phyloP scores from a whole-genome alignment of 1,139 yeast species.

The Dujonia santamariae region DNA sequence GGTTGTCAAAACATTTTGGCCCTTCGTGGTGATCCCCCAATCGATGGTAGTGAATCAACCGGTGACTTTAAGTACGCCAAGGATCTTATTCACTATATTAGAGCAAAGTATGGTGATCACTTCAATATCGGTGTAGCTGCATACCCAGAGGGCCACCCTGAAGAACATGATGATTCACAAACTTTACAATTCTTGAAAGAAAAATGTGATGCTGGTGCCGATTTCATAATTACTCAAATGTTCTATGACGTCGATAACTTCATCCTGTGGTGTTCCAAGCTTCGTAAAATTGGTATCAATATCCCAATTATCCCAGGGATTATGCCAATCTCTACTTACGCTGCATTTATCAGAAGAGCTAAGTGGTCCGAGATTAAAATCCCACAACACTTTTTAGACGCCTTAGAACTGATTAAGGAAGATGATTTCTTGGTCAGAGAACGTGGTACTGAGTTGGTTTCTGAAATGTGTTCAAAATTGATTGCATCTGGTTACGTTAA shows the following conservation, averaged over 20 bases:
- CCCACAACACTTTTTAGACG: constrained; percentile 70
- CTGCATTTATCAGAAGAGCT: constrained; percentile 89
- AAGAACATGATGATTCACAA: constrained; percentile 59
- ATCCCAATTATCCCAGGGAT: constrained; percentile 96
- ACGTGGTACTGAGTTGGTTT: constrained; percentile 77
- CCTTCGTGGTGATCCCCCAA: constrained; percentile 81
- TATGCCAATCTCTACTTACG: constrained; percentile 96
- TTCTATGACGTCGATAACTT: constrained; percentile 85
- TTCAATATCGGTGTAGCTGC: constrained; percentile 76
- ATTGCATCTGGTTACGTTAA: constrained; percentile 70
- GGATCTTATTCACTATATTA: constrained; percentile 56
- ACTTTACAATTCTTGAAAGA: constrained; percentile 71
- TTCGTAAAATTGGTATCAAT: constrained; percentile 72
- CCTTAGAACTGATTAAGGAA: constrained; percentile 79
- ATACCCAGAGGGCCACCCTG: constrained; percentile 80
- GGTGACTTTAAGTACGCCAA: constrained; percentile 77
- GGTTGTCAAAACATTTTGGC: constrained; percentile 95
- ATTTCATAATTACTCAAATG: constrained; percentile 91
- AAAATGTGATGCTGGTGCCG: constrained; percentile 91
- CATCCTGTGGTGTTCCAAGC: constrained; percentile 71
- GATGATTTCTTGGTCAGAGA: constrained; percentile 89
- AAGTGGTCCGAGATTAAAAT: constrained; percentile 86
- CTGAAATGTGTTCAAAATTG: constrained; percentile 77
- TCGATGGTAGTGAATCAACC: constrained; percentile 62
- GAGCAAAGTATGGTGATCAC: constrained; percentile 55